These are phyloP conservation scores for Neurospora sp. DNA, from an alignment of 495 filamentous ascomycete species.

Conservation along the genomic window DNA sequence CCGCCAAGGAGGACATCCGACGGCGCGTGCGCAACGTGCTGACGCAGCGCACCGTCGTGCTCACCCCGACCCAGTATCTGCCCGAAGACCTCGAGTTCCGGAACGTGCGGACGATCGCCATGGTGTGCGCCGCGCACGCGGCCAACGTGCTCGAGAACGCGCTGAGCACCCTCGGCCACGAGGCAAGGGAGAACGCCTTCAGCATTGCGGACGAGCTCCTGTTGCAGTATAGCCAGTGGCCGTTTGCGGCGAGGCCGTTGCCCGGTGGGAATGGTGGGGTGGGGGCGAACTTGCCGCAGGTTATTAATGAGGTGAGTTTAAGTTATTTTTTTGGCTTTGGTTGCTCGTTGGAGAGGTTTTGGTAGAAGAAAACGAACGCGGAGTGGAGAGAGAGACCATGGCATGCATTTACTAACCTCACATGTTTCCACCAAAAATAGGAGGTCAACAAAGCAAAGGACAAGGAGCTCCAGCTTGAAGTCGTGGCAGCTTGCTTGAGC, in stretches of 20 bases:
- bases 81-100: slow-evolving; percentile 91
- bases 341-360: not conserved
- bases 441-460: slow-evolving; percentile 79
- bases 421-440: slow-evolving; percentile 8
- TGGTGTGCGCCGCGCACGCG: slow-evolving; percentile 97
- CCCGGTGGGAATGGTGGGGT: slow-evolving; percentile 50
- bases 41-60: slow-evolving; percentile 86
- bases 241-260: slow-evolving; percentile 72
- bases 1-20: slow-evolving; percentile 94
- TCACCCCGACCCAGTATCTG: slow-evolving; percentile 72
- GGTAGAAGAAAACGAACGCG: not conserved
- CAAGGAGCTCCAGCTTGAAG: slow-evolving; percentile 92
- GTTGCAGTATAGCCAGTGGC: slow-evolving; percentile 93
- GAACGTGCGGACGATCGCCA: slow-evolving; percentile 79
- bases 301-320: slow-evolving; percentile 56
- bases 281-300: slow-evolving; percentile 88
- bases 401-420: slow-evolving; percentile 4
- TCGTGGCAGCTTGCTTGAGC: slow-evolving; percentile 89
- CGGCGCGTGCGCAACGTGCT: slow-evolving; percentile 85
- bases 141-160: slow-evolving; percentile 98
- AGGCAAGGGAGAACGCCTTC: slow-evolving; percentile 86
- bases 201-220: slow-evolving; percentile 93
- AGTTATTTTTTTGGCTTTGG: not conserved
- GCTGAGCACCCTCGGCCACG: slow-evolving; percentile 85
- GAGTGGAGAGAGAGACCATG: not conserved